Evolutionary conservation across 225 moss, liverwort and hornwort species (phyloP).

Genomic region (Marchantia paleacea): DNA sequence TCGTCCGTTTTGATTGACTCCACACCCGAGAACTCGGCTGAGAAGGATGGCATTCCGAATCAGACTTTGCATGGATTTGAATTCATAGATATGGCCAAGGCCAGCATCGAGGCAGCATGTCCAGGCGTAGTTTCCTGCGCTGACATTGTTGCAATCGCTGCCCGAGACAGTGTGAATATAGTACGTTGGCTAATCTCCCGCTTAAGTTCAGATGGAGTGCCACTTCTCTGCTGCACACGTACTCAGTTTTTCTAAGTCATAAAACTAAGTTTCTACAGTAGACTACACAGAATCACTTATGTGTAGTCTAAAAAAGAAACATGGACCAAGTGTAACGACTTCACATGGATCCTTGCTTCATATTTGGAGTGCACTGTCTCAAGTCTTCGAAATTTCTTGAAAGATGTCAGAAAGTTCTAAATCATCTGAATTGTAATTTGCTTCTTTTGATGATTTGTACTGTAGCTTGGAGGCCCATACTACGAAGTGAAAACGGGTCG

Average conservation of each 20-base stretch:
- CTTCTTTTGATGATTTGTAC: neutral
- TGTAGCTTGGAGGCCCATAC: constrained; percentile 29
- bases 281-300: no score
- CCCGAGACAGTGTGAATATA: constrained; percentile 7
- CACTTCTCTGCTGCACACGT: no score
- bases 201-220: neutral
- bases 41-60: constrained; percentile 8
- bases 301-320: no score
- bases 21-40: constrained; percentile 2
- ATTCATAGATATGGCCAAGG: constrained; percentile 12
- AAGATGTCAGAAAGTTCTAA: no score
- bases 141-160: constrained; percentile 18
- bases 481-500: constrained; percentile 29
- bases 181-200: neutral
- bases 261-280: no score
- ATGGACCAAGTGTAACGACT: neutral
- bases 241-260: no score
- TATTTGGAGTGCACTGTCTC: neutral
- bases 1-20: constrained; percentile 16
- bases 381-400: no score
- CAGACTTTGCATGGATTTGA: constrained; percentile 7
- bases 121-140: constrained; percentile 20
- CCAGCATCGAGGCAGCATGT: constrained; percentile 12
- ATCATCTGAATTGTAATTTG: no score
- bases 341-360: neutral